Conservation (phyloP, 768 basidiomycete genomes). For the Lactarius trivialis region DNA sequence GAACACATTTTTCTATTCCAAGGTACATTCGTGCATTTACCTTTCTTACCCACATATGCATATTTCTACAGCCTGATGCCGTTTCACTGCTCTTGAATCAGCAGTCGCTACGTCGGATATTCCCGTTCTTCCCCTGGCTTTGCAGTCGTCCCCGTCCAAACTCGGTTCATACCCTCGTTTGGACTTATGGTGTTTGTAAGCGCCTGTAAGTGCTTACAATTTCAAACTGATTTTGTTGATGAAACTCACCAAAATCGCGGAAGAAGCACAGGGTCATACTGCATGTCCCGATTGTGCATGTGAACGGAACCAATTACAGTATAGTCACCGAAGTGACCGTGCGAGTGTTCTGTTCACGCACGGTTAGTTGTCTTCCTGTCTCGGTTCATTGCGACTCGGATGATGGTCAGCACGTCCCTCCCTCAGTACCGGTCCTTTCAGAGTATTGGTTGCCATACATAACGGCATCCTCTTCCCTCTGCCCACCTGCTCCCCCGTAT, state of each 20-base stretch:
- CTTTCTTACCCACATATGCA: conserved; percentile 14
- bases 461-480: no score
- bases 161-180: conserved; percentile 82
- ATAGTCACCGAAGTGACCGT: background rate
- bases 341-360: no score
- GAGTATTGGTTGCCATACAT: background rate
- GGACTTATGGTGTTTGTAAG: no score
- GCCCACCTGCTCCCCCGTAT: no score
- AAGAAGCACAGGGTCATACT: background rate
- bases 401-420: background rate
- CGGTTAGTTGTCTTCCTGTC: background rate
- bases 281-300: background rate
- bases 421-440: background rate
- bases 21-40: conserved; percentile 44
- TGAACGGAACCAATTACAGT: background rate
- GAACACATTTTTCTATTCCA: conserved; percentile 99
- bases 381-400: background rate
- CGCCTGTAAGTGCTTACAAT: no score
- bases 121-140: conserved; percentile 57
- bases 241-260: background rate
- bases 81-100: conserved; percentile 85
- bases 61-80: conserved; percentile 71
- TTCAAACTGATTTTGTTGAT: no score
- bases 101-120: conserved; percentile 51
- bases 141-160: conserved; percentile 52